Base-by-base conservation (phyloP, 306 rosid genomes). In the Acacia crassicarpa region DNA sequence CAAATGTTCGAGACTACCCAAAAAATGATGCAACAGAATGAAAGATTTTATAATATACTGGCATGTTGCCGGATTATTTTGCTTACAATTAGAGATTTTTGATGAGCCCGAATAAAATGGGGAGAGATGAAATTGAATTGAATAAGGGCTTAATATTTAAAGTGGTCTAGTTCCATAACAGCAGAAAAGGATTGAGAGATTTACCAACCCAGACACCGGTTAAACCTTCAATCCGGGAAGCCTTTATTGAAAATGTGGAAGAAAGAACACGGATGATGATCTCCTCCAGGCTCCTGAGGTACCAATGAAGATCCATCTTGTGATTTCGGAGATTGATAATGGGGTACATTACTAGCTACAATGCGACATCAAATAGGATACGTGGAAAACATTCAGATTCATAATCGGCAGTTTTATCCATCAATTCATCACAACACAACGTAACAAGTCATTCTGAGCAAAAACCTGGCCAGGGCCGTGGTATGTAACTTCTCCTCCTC, bases 201-300 rank as follows among this genome's bases (percentile, higher is more conserved):
- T 77, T 87, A 92, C 97, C 97, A 71, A 88, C 86, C 99, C 98
- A 95, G 84, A 95, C 99, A 79, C 99, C 97, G 23, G 97, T 95
- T 46, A 91, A 87, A 70, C 98, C 98, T 72, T 93, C 88, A 35
- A 84, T 43, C 71, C 93, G 85, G 40, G 97, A 88, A 27, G 98
- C 97, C 59, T 87, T 81, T 80, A 95, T 95, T 5, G 90, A 87
- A 81, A 91, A 95, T n/a, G 92, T 82, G 3, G 91, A 87, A 74
- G 89, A 90, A 72, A 95, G 90, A 81, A 86, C 91, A 45, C 93
- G 88, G 72, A 95, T 91, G 43, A 95, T 85, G 67, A 91, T 94
- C 88, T 93, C 97, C 84, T 95, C 97, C 74, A 95, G 90, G 72
- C 87, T 89, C 83, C 99, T 93, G 48, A 93, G 95, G 86, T 95